Conservation (phyloP, 495 filamentous ascomycete species). For the Neurospora africana region DNA sequence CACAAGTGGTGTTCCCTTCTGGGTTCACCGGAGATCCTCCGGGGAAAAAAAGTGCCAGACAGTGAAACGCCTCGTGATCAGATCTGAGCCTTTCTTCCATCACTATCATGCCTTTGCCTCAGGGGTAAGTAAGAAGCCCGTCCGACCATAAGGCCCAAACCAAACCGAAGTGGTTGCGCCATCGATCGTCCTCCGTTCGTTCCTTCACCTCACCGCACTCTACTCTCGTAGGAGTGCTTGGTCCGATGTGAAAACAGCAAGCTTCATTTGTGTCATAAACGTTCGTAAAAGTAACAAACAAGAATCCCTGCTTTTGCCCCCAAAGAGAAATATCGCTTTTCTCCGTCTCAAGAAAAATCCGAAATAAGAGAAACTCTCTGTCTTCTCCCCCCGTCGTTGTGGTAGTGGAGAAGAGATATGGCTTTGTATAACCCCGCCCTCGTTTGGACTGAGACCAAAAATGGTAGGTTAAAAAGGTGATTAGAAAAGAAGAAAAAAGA, state of each 20-base stretch:
- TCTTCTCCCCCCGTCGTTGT: neutral
- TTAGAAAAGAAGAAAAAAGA: neutral
- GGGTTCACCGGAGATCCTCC: neutral
- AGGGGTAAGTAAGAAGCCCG: neutral
- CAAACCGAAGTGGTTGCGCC: neutral
- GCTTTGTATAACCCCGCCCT: neutral
- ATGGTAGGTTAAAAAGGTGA: neutral
- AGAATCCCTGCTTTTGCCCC: neutral
- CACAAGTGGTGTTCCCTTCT: neutral
- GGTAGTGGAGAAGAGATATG: neutral
- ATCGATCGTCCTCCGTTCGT: neutral
- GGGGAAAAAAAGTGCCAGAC: neutral
- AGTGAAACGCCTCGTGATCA: neutral
- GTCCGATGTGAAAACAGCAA: neutral
- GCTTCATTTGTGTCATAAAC: neutral
- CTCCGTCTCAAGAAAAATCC: neutral
- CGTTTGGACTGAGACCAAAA: neutral
- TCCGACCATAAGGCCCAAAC: neutral
- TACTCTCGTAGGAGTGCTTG: neutral
- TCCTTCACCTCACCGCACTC: neutral
- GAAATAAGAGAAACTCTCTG: neutral
- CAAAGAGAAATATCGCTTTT: neutral
- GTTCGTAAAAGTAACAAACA: conserved; percentile 2
- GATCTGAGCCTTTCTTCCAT: neutral
- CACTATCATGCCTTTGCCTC: neutral